These are phyloP conservation scores for Gossypium davidsonii DNA, from an alignment of 441 rosid species.

Conservation along the genomic window DNA sequence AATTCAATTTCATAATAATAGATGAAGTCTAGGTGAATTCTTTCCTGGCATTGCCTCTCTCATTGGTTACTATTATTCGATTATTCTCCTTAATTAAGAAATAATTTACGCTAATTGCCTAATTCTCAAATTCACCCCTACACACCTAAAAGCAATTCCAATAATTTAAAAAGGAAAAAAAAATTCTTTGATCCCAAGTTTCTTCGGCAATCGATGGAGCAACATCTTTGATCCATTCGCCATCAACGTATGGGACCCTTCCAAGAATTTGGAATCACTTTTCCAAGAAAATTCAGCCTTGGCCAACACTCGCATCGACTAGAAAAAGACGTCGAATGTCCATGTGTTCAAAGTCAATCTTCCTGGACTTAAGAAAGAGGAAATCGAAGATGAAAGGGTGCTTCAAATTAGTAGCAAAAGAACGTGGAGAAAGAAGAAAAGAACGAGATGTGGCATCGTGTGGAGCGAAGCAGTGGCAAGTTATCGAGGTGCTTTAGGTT, in stretches of 20 bases:
- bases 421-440: slow-evolving; percentile 1
- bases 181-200: not conserved
- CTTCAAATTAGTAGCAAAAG: slow-evolving; percentile 9
- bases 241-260: slow-evolving; percentile 5
- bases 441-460: slow-evolving; percentile 3
- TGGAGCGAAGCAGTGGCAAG: not conserved
- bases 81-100: too few species aligned
- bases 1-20: too few species aligned
- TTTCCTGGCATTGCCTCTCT: too few species aligned
- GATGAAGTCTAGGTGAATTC: too few species aligned
- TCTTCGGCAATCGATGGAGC: not conserved
- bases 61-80: too few species aligned
- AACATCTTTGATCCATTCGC: slow-evolving; percentile 24
- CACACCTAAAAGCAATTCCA: too few species aligned
- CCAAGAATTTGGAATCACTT: slow-evolving; percentile 1
- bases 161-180: not conserved
- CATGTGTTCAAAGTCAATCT: slow-evolving; percentile 11
- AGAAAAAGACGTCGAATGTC: slow-evolving; percentile 1
- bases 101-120: too few species aligned
- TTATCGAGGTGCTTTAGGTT: not conserved
- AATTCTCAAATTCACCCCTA: too few species aligned
- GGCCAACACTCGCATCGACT: slow-evolving; percentile 14
- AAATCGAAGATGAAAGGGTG: slow-evolving; percentile 8
- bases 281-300: slow-evolving; percentile 10
- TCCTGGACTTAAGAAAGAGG: not conserved